Conservation (phyloP, 441 rosid genomes). For the Eutrema salsugineum region DNA sequence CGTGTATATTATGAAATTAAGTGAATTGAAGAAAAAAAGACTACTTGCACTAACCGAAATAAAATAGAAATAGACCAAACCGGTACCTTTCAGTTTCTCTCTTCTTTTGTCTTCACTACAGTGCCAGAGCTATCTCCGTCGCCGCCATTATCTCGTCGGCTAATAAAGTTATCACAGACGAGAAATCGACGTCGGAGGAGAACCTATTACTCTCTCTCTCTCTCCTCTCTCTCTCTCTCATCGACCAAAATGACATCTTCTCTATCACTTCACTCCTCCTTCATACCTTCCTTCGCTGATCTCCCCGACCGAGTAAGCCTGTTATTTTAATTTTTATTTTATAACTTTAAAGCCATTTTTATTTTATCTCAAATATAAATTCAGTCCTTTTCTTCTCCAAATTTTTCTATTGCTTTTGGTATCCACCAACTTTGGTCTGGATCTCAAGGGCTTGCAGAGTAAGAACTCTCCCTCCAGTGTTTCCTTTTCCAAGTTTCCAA, state of each 20-base stretch:
- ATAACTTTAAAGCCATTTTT: neutral
- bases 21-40: too few species aligned
- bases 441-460: slow-evolving; percentile 33
- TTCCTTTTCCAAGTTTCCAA: slow-evolving; percentile 30
- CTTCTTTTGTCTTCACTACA: neutral
- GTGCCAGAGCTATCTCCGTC: slow-evolving; percentile 2
- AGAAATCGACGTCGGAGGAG: slow-evolving; percentile 12
- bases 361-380: neutral
- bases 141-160: slow-evolving; percentile 12
- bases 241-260: slow-evolving; percentile 31
- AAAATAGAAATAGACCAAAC: slow-evolving; percentile 9
- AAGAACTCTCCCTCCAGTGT: slow-evolving; percentile 26
- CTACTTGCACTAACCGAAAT: too few species aligned
- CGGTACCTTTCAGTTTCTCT: neutral
- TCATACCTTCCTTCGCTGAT: slow-evolving; percentile 28
- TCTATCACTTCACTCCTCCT: slow-evolving; percentile 32
- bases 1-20: too few species aligned
- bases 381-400: neutral
- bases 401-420: neutral
- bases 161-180: neutral
- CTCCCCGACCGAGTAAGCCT: slow-evolving; percentile 30
- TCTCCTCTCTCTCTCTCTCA: neutral
- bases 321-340: neutral
- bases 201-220: neutral
- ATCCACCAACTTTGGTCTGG: neutral